Evolutionary conservation across 2,329 filamentous ascomycete species (phyloP).

Genomic region (Metarhizium humberi): DNA sequence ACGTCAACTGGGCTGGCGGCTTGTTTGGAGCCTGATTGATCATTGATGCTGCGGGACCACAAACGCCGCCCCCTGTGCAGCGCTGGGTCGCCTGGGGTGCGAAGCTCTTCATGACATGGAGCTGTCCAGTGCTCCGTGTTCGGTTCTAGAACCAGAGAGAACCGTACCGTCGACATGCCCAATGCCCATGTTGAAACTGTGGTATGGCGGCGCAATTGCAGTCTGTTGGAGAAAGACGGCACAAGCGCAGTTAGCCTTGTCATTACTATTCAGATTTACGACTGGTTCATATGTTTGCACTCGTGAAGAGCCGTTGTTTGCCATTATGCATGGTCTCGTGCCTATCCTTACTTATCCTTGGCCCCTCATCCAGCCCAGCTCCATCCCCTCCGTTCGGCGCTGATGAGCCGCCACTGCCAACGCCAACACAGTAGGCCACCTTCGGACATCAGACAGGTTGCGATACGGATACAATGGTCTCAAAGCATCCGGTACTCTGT

Average conservation of each 20-base stretch:
- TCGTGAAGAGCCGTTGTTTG: neutral
- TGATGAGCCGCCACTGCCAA: neutral
- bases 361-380: neutral
- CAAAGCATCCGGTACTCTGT: neutral
- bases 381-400: neutral
- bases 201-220: too few species aligned
- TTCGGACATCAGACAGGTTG: neutral
- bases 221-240: too few species aligned
- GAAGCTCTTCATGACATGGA: neutral
- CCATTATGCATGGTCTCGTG: constrained; percentile 13
- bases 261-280: too few species aligned
- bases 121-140: constrained; percentile 1
- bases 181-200: too few species aligned
- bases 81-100: neutral
- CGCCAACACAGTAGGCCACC: neutral
- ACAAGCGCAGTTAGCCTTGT: too few species aligned
- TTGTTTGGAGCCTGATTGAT: constrained; percentile 7
- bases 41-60: constrained; percentile 4
- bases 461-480: neutral
- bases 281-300: neutral
- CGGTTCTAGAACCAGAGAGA: constrained; percentile 20
- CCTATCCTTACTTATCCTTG: constrained; percentile 4
- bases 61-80: neutral
- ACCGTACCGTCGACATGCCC: neutral
- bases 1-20: neutral